Evolutionary conservation across 768 basidiomycete genomes (phyloP), one percentile per base, ranked within the genome.

Genomic region (Calocybe indica): DNA sequence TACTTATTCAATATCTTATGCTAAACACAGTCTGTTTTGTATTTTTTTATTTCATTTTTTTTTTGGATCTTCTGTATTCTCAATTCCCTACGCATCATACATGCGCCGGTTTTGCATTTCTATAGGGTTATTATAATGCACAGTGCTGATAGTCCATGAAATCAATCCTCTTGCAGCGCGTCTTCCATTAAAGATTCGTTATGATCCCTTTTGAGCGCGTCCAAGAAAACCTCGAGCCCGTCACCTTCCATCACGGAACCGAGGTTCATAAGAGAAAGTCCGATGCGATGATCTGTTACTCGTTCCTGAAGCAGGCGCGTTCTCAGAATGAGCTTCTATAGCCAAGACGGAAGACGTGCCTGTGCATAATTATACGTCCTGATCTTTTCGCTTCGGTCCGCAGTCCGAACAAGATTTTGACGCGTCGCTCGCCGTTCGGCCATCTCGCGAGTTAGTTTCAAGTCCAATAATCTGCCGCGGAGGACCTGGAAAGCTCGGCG

Each of bases 341-440:
- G 33, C 45, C 28, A 37, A 34, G 39, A 14, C 37, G 41, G 9
- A n/a, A 34, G 29, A 50, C 68, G 7, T 42, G 78, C 91, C 74
- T 93, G 92, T 1, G 91, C 80, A 62, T 85, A 94, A 58, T 96
- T 97, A 65, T 97, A 98, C 4, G 96, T 98, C 51, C 96, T 72
- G 48, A 98, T 88, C 63, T 97, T 98, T 59, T 97, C 93, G 55
- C 90, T 91, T 14, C 96, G 72, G 59, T 94, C 92, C 1, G 83
- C 84, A 0, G 85, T 82, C 37, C 81, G 79, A 7, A 98, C 84
- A 39, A 97, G 82, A 51, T 70, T 83, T 32, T 80, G 73, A 9
- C 92, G 74, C 3, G 76, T 76, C 0, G 80, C 80, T 13, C 92
- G 82, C 5, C 83, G 79, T 48, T 80, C 77, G 5, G 79, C 79